Evolutionary conservation across 2,329 filamentous ascomycete genomes (phyloP).

Genomic region (Scedosporium aurantiacum): DNA sequence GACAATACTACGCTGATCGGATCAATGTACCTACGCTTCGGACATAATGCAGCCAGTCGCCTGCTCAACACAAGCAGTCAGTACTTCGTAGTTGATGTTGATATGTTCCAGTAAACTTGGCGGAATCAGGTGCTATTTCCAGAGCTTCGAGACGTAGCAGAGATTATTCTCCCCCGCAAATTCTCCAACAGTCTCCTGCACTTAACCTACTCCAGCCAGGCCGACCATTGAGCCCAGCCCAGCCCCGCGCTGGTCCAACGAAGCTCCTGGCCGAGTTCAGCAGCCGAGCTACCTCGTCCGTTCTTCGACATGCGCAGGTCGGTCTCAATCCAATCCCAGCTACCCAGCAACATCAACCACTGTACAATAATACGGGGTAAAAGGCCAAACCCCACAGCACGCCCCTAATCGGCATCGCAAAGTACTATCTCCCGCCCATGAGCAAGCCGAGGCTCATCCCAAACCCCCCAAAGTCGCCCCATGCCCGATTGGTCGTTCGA

Average conservation of each 20-base stretch:
- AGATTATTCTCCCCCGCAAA: neutral
- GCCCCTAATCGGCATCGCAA: neutral
- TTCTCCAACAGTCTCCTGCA: neutral
- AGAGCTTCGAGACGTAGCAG: neutral
- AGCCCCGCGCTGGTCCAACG: neutral
- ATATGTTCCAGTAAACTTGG: neutral
- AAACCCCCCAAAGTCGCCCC: neutral
- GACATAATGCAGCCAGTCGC: too few species aligned
- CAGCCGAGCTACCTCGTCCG: neutral
- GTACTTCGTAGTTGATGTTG: neutral
- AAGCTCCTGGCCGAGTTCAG: neutral
- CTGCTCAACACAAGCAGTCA: neutral
- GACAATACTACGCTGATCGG: too few species aligned
- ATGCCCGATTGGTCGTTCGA: neutral
- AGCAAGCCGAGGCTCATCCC: conserved; percentile 2
- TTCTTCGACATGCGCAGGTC: neutral
- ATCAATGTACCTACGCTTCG: too few species aligned
- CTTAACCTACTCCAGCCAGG: too few species aligned
- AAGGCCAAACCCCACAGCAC: neutral
- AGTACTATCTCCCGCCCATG: neutral
- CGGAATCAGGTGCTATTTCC: neutral
- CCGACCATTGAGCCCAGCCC: too few species aligned
- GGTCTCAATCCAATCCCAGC: neutral
- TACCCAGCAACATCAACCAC: neutral
- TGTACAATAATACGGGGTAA: neutral